Evolutionary conservation across 1,139 yeast genomes (phyloP).

Genomic region (Geotrichum reessii): DNA sequence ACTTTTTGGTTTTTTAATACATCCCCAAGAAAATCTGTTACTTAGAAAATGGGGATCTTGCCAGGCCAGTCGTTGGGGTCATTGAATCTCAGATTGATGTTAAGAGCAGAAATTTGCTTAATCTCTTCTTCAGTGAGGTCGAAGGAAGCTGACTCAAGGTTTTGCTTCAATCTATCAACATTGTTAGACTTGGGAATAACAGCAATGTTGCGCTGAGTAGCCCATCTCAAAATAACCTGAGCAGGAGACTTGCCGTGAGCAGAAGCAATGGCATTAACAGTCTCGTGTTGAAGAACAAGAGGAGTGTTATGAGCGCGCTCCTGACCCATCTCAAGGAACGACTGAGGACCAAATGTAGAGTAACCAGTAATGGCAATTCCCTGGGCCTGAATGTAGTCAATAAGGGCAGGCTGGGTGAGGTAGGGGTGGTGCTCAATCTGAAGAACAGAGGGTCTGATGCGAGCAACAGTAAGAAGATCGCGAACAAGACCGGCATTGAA

Average conservation of each 20-base stretch:
- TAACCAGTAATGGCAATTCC: slow-evolving; percentile 74
- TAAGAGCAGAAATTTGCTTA: slow-evolving; percentile 44
- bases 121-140: slow-evolving; percentile 48
- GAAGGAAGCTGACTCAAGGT: slow-evolving; percentile 53
- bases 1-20: background rate
- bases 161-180: slow-evolving; percentile 50
- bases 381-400: slow-evolving; percentile 55
- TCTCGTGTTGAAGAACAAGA: slow-evolving; percentile 50
- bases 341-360: slow-evolving; percentile 68
- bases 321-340: slow-evolving; percentile 48
- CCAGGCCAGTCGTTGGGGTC: slow-evolving; percentile 75
- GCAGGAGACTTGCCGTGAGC: slow-evolving; percentile 52
- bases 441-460: slow-evolving; percentile 69
- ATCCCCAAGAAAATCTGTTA: background rate
- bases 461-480: slow-evolving; percentile 68
- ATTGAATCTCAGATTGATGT: slow-evolving; percentile 71
- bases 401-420: slow-evolving; percentile 65
- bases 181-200: slow-evolving; percentile 68
- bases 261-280: slow-evolving; percentile 47
- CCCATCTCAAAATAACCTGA: slow-evolving; percentile 65
- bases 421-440: slow-evolving; percentile 95
- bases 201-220: slow-evolving; percentile 58
- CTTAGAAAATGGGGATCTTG: slow-evolving; percentile 46
- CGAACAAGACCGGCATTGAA: slow-evolving; percentile 68
- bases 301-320: slow-evolving; percentile 48